A percentile compares a stretch with the other conserved stretches of the same genome.
These are phyloP conservation scores for Colletotrichum sp. DNA, from an alignment of 2,329 filamentous ascomycete species.

Conservation along the genomic window DNA sequence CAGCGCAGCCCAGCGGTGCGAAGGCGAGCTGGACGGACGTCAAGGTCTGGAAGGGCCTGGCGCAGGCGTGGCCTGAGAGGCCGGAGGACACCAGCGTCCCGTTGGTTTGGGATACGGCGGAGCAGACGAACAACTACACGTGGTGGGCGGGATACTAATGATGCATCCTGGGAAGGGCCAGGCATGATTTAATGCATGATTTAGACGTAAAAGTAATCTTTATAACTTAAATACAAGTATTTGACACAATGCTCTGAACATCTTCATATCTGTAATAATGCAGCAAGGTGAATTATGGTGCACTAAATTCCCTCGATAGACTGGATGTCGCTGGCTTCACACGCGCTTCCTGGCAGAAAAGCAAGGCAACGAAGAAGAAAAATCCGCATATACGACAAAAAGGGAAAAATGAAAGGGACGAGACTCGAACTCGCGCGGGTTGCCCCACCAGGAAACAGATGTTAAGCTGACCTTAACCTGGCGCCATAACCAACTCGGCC, in stretches of 20 bases:
- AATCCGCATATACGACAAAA: not conserved
- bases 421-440: constrained; percentile 23
- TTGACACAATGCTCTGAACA: not conserved
- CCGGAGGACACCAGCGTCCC: constrained; percentile 15
- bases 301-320: no score
- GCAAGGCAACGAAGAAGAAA: no score
- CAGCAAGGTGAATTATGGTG: no score
- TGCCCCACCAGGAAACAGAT: constrained; percentile 22
- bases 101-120: constrained; percentile 15
- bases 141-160: constrained; percentile 20
- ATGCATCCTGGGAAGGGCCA: not conserved
- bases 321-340: no score
- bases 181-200: not conserved
- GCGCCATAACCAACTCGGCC: constrained; percentile 23
- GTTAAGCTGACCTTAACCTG: constrained; percentile 22
- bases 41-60: constrained; percentile 17
- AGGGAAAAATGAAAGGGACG: constrained; percentile 18
- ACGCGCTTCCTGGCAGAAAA: no score
- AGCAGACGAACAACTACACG: constrained; percentile 20
- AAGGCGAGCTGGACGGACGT: constrained; percentile 14
- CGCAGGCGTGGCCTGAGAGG: constrained; percentile 20
- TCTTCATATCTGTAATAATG: no score
- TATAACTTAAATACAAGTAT: not conserved
- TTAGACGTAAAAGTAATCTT: not conserved
- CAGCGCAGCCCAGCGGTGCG: not conserved